phyloP scores from a whole-genome alignment of 2,329 filamentous ascomycete genomes.

The Bipolaris sorokiniana region DNA sequence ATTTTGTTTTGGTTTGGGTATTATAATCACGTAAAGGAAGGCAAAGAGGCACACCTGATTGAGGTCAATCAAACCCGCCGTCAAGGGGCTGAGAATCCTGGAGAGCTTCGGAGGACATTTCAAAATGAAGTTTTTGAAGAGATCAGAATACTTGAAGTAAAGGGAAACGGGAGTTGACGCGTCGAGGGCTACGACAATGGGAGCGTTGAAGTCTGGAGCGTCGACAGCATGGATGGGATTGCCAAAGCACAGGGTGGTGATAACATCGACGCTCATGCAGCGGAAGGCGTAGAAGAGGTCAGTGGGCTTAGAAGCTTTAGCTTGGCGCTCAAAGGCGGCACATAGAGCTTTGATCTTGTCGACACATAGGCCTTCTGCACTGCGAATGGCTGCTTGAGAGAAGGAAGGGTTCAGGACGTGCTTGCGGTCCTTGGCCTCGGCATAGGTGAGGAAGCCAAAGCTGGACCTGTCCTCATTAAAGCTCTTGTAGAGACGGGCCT shows the following conservation, averaged over 20 bases:
- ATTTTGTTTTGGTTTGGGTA: no score
- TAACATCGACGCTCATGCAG: conserved; percentile 32
- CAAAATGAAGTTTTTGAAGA: conserved; percentile 47
- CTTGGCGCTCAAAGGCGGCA: conserved; percentile 35
- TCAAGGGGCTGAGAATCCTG: conserved; percentile 45
- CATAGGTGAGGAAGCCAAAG: conserved; percentile 52
- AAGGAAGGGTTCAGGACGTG: conserved; percentile 53
- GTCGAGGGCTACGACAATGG: conserved; percentile 53
- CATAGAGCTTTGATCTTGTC: conserved; percentile 47
- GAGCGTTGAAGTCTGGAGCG: conserved; percentile 50
- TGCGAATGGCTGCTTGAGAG: conserved; percentile 48
- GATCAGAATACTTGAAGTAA: conserved; percentile 51
- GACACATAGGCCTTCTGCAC: conserved; percentile 46
- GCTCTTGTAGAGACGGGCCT: conserved; percentile 47
- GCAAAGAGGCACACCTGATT: conserved; percentile 30
- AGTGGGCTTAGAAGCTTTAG: conserved; percentile 22
- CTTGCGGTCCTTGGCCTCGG: conserved; percentile 50
- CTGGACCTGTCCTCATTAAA: conserved; percentile 53
- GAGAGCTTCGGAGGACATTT: conserved; percentile 48
- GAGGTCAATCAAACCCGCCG: conserved; percentile 49
- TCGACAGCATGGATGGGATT: conserved; percentile 49
- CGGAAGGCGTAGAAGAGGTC: conserved; percentile 37
- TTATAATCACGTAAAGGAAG: background rate
- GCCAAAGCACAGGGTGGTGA: conserved; percentile 51
- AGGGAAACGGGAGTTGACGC: conserved; percentile 43